Base-by-base conservation (phyloP, 106 monocot genomes). In the Ottelia alismoides region DNA sequence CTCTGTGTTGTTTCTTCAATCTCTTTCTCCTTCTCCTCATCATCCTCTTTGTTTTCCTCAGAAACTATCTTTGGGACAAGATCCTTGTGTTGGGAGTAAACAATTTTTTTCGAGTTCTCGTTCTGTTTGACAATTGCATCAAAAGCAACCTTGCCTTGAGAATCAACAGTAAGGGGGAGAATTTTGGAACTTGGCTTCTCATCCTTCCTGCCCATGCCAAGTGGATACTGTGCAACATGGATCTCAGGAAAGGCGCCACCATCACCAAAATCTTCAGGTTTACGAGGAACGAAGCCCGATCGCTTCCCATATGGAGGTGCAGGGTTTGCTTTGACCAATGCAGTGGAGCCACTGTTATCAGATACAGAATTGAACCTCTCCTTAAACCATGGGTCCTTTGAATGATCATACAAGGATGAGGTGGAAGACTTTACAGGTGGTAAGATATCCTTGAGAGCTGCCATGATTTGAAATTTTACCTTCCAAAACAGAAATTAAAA, bases 121-220 rank as follows among this genome's bases (percentile, higher is more conserved):
- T n/a, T n/a, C n/a, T n/a, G n/a, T n/a, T 84, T 84, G 25, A 91
- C 78, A 54, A 91, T 81, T 72, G 84, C 81, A 55, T 91, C 90
- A 27, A 84, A 91, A 0, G 81, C 77, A 27, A 91, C 84, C 31
- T 78, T 84, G 11, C 84, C 90, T 27, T 78, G 64, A 7, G 90
- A 77, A 61, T 91, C 90, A 6, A 91, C 90, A 16, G 90, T 91
- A 20, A 84, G 65, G 2, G 90, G 70, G 4, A 91, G 75, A 31
- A 84, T 85, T 56, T 91, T 84, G 20, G 84, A 76, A n/a, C n/a
- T n/a, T 10, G 81, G 63, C 64, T 81, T 91, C 59, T 78, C 72
- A 32, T 81, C 81, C 43, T 67, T 84, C n/a, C n/a, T n/a, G n/a
- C n/a, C n/a, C n/a, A n/a, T n/a, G n/a, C n/a, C n/a, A n/a, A n/a